Conservation (phyloP, 352 stramenopile genomes). For the Globisporangium uncinulatum region DNA sequence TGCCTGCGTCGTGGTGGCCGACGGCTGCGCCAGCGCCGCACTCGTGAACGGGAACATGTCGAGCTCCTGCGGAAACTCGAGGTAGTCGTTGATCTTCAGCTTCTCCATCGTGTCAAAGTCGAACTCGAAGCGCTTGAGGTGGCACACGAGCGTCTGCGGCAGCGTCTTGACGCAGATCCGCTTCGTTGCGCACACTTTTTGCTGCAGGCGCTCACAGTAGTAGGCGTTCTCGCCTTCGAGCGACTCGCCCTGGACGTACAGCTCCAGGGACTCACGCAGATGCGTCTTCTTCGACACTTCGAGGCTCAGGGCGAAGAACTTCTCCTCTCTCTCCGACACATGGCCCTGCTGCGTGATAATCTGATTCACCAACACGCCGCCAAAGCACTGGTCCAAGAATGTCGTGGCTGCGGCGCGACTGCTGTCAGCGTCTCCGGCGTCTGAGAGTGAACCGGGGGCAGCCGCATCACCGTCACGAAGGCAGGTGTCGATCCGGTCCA, state of each 20-base stretch:
- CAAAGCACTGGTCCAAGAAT: slow-evolving; percentile 52
- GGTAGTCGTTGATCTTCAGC: slow-evolving; percentile 81
- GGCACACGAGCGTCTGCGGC: slow-evolving; percentile 72
- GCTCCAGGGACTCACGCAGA: slow-evolving; percentile 46
- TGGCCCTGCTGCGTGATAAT: slow-evolving; percentile 74
- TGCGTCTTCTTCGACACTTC: slow-evolving; percentile 72
- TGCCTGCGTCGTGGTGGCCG: background rate
- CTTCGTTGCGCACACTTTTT: slow-evolving; percentile 77
- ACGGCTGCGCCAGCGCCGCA: slow-evolving; percentile 25
- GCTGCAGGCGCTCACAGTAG: slow-evolving; percentile 59
- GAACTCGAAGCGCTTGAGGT: slow-evolving; percentile 88
- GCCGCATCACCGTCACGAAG: background rate
- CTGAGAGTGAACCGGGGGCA: background rate
- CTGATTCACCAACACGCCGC: slow-evolving; percentile 75
- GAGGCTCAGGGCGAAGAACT: slow-evolving; percentile 79
- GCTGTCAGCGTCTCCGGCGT: background rate
- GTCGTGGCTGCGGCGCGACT: background rate
- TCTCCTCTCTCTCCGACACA: slow-evolving; percentile 76
- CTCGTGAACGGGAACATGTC: slow-evolving; percentile 91
- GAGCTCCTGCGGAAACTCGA: slow-evolving; percentile 82
- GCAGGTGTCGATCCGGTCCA: slow-evolving; percentile 68
- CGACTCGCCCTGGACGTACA: slow-evolving; percentile 72
- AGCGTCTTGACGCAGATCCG: slow-evolving; percentile 78
- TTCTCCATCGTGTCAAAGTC: slow-evolving; percentile 89
- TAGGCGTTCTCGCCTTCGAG: slow-evolving; percentile 79